These are phyloP conservation scores for Exutisphaerella laricina DNA, from an alignment of 2,329 filamentous ascomycete species.

Conservation along the genomic window DNA sequence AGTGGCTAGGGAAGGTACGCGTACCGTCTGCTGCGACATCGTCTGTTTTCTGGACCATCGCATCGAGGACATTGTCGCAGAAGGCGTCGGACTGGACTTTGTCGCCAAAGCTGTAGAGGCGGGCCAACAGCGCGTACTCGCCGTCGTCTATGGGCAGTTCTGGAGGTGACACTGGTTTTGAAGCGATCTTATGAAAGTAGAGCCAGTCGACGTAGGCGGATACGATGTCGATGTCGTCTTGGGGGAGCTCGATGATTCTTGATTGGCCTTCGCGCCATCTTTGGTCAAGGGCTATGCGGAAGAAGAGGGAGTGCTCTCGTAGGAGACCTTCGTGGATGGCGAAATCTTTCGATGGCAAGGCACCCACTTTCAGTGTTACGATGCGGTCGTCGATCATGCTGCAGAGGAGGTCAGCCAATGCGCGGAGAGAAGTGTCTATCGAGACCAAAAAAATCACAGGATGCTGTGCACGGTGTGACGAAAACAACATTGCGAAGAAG, in stretches of 20 bases:
- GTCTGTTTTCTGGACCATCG: constrained; percentile 19
- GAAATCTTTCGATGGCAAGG: constrained; percentile 9
- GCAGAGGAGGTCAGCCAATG: constrained; percentile 2
- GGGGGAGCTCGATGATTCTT: constrained; percentile 13
- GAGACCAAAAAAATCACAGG: neutral
- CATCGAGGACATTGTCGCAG: constrained; percentile 19
- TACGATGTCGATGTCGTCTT: constrained; percentile 16
- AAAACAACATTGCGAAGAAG: too few species aligned
- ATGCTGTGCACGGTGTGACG: too few species aligned
- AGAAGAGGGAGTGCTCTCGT: constrained; percentile 14
- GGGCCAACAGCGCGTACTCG: constrained; percentile 17
- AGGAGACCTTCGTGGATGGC: constrained; percentile 19
- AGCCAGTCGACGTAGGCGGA: constrained; percentile 20
- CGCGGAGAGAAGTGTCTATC: neutral
- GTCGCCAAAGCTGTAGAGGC: constrained; percentile 19
- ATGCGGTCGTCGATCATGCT: constrained; percentile 20
- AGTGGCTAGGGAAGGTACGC: constrained; percentile 17
- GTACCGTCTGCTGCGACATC: constrained; percentile 18
- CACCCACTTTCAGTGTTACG: constrained; percentile 11
- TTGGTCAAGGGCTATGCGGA: constrained; percentile 19
- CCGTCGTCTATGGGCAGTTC: constrained; percentile 21
- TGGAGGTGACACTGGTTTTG: constrained; percentile 16
- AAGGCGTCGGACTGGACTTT: constrained; percentile 20
- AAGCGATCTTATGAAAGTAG: constrained; percentile 20
- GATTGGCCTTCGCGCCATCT: constrained; percentile 20